Conservation (phyloP, 306 rosid species). For the Canavalia ensiformis region DNA sequence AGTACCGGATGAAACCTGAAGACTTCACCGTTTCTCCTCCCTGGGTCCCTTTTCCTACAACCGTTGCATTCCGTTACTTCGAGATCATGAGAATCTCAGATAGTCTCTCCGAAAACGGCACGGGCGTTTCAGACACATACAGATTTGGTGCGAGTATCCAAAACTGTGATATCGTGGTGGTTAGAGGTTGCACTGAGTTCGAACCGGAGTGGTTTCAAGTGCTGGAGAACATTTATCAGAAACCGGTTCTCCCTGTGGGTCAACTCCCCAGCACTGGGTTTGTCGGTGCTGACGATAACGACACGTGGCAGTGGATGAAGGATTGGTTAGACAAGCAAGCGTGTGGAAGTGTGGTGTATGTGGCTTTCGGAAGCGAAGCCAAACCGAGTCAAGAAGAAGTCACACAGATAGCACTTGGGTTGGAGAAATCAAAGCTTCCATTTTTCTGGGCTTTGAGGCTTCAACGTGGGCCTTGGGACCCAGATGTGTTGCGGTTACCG, state of each 20-base stretch:
- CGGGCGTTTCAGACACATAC: not conserved
- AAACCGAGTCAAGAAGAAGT: slow-evolving; percentile 55
- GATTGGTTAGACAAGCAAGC: slow-evolving; percentile 57
- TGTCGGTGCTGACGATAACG: not conserved
- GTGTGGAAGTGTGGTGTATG: slow-evolving; percentile 53
- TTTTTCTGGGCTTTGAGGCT: slow-evolving; percentile 58
- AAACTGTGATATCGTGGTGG: slow-evolving; percentile 2
- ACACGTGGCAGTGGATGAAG: slow-evolving; percentile 30
- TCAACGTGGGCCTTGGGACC: slow-evolving; percentile 8
- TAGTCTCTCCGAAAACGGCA: not conserved
- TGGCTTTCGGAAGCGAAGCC: slow-evolving; percentile 66
- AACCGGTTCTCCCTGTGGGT: slow-evolving; percentile 45
- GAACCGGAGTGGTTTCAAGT: slow-evolving; percentile 50
- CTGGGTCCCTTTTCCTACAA: slow-evolving; percentile 51
- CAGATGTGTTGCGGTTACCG: slow-evolving; percentile 43
- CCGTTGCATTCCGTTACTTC: slow-evolving; percentile 44
- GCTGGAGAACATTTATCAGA: slow-evolving; percentile 28
- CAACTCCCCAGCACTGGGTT: slow-evolving; percentile 22
- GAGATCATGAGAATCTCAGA: slow-evolving; percentile 34
- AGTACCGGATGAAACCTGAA: slow-evolving; percentile 34
- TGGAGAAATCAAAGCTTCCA: slow-evolving; percentile 51
- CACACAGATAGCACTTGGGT: slow-evolving; percentile 55
- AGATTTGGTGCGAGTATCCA: not conserved
- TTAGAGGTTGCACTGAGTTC: slow-evolving; percentile 44
- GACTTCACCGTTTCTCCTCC: slow-evolving; percentile 41